A percentile compares a stretch with the other conserved stretches of the same genome.
Conservation (phyloP, 2,329 filamentous ascomycete genomes). For the Exophiala dermatitidis region DNA sequence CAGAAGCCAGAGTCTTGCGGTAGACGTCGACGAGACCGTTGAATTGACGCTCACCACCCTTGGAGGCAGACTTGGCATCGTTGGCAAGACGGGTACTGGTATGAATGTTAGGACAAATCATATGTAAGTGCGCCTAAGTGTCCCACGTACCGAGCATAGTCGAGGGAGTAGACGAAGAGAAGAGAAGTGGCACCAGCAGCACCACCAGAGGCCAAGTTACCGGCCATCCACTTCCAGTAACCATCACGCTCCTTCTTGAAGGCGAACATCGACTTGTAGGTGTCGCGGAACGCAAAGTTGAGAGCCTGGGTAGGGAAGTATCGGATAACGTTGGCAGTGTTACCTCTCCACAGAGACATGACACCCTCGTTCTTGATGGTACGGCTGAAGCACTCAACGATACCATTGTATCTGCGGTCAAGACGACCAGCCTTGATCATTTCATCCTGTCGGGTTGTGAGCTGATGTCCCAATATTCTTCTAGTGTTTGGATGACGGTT, state of each 20-base stretch:
- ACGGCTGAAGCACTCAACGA: constrained; percentile 89
- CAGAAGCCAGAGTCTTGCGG: constrained; percentile 98
- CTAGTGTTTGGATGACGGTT: neutral
- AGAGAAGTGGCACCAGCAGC: constrained; percentile 99
- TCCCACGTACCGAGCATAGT: constrained; percentile 67
- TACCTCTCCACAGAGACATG: constrained; percentile 95
- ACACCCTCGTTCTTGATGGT: constrained; percentile 87
- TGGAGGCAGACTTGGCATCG: constrained; percentile 98
- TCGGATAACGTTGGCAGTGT: constrained; percentile 99
- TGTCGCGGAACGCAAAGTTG: constrained; percentile 99
- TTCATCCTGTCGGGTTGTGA: constrained; percentile 69
- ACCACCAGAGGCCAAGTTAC: constrained; percentile 99
- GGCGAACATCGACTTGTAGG: constrained; percentile 99
- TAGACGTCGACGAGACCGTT: constrained; percentile 99
- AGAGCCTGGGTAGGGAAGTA: constrained; percentile 99
- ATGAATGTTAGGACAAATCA: constrained; percentile 3
- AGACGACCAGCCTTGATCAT: constrained; percentile 99
- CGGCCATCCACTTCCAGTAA: constrained; percentile 97
- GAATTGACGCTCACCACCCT: constrained; percentile 90
- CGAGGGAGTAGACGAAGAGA: constrained; percentile 99
- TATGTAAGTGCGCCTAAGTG: neutral
- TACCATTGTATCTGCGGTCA: constrained; percentile 92
- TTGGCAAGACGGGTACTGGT: constrained; percentile 97
- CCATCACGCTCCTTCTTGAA: constrained; percentile 99
- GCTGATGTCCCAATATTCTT: neutral